Percentiles rank a stretch among this genome's conserved stretches.
Evolutionary conservation across 352 stramenopile genomes (phyloP).

Genomic region (Phytophthora pluvialis): DNA sequence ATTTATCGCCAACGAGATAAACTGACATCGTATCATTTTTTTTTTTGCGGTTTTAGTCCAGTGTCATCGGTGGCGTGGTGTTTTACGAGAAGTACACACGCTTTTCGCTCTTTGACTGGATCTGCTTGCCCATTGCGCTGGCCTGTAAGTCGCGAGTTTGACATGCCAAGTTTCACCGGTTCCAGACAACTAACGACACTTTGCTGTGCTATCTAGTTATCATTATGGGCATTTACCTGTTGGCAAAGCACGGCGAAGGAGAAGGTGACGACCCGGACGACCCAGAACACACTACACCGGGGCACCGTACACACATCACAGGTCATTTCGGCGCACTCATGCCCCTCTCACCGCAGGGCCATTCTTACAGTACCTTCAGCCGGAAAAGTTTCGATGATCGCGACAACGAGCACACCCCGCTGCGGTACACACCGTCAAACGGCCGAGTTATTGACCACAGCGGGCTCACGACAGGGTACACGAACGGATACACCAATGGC

Average conservation of each 20-base stretch:
- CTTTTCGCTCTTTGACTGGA: conserved; percentile 83
- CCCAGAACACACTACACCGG: conserved; percentile 39
- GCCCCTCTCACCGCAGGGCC: conserved; percentile 68
- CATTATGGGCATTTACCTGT: conserved; percentile 83
- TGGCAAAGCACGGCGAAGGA: conserved; percentile 77
- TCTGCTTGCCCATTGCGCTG: conserved; percentile 79
- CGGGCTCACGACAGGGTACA: conserved; percentile 17
- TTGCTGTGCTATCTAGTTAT: conserved; percentile 61
- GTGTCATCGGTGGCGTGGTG: conserved; percentile 82
- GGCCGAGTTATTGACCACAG: conserved; percentile 29
- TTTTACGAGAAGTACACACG: conserved; percentile 88
- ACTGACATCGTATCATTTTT: conserved; percentile 14
- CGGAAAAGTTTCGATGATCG: conserved; percentile 59
- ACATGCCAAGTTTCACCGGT: neutral
- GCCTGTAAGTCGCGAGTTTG: conserved; percentile 52
- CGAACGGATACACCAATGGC: conserved; percentile 25
- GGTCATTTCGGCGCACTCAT: conserved; percentile 84
- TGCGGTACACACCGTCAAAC: conserved; percentile 41
- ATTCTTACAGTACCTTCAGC: conserved; percentile 41
- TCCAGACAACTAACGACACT: neutral
- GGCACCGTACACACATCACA: conserved; percentile 54
- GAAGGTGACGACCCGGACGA: conserved; percentile 46
- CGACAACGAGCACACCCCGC: conserved; percentile 50
- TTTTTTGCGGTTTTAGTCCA: conserved; percentile 54
- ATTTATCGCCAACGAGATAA: neutral